A percentile compares a stretch with the other conserved stretches of the same genome.
These are phyloP conservation scores for Pholiota microspora DNA, from an alignment of 768 basidiomycete species.

Conservation along the genomic window DNA sequence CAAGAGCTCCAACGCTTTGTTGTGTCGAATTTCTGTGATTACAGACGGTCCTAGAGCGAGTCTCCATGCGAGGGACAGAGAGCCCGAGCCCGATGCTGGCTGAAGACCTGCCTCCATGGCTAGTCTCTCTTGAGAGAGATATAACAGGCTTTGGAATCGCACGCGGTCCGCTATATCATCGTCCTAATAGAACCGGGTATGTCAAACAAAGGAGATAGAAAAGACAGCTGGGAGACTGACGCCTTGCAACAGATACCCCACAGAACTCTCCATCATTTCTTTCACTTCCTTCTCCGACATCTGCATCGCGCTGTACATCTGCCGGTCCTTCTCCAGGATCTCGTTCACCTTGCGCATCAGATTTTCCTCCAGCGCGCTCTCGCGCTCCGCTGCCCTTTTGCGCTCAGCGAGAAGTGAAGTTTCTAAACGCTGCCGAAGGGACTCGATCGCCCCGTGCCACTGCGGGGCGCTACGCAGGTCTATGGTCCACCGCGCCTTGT, in stretches of 20 bases:
- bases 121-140: conserved; percentile 20
- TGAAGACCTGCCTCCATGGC: conserved; percentile 19
- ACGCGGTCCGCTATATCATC: conserved; percentile 24
- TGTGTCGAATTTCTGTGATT: conserved; percentile 20
- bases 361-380: conserved; percentile 14
- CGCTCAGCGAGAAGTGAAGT: conserved; percentile 12
- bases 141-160: conserved; percentile 22
- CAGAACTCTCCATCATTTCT: conserved; percentile 22
- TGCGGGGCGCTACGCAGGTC: conserved; percentile 8
- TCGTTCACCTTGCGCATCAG: conserved; percentile 18
- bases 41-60: conserved; percentile 22
- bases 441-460: conserved; percentile 14
- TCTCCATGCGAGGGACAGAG: conserved; percentile 18
- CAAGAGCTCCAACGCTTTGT: conserved; percentile 20
- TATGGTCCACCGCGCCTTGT: conserved; percentile 13
- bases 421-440: conserved; percentile 11
- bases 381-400: conserved; percentile 11
- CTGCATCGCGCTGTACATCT: conserved; percentile 18
- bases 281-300: conserved; percentile 25
- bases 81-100: conserved; percentile 18
- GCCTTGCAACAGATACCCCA: conserved; percentile 20
- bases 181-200: conserved; percentile 9
- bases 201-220: not conserved
- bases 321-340: conserved; percentile 18
- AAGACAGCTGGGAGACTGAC: conserved; percentile 8